Evolutionary conservation across 1,284 basidiomycete species (phyloP), one percentile per base, ranked within the genome.

Genomic region (Flammula alnicola): DNA sequence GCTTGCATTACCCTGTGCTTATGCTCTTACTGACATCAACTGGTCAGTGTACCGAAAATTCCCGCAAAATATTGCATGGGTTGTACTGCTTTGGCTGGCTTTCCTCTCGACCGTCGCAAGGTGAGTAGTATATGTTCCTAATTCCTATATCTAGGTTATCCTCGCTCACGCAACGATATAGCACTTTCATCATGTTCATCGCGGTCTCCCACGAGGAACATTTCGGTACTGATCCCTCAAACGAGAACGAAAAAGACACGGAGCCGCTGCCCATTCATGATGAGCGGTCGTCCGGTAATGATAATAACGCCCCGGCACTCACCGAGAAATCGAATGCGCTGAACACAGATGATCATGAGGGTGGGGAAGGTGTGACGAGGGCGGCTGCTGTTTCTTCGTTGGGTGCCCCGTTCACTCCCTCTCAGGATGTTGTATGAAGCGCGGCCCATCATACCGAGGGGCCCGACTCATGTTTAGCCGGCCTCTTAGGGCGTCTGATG

Each of bases 11-110:
- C 11, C 30, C 3, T 26, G 10, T 20, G 30, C n/a, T 23, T 4
- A 17, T n/a, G 6, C 17, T 20, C 30, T 37, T 25, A 12, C 41
- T 54, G 8, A 36, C 12, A 9, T 16, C 3, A 31, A 12, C 9
- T 22, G 16, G 22, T 8, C 32, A 66, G 66, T 56, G 8, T 70
- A 70, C 46, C 54, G 59, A 7, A 51, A 40, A 1, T 69, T 60
- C 54, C 35, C 62, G 0, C 59, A 59, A 19, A 70, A 69, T 38
- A 64, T 69, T 19, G 63, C 64, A 1, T 69, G 62, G 52, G 48
- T 68, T 5, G 62, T 65, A 26, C 40, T 69, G 1, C 43, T 69
- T 6, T 70, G 68, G 67, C 35, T 66, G 2, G 63, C 64, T 3
- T 61, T 64, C 40, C 29, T 63, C 10, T 52, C 47, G 7, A 64